These are phyloP conservation scores for Favolaschia claudopus DNA, from an alignment of 768 basidiomycete genomes.

Conservation along the genomic window DNA sequence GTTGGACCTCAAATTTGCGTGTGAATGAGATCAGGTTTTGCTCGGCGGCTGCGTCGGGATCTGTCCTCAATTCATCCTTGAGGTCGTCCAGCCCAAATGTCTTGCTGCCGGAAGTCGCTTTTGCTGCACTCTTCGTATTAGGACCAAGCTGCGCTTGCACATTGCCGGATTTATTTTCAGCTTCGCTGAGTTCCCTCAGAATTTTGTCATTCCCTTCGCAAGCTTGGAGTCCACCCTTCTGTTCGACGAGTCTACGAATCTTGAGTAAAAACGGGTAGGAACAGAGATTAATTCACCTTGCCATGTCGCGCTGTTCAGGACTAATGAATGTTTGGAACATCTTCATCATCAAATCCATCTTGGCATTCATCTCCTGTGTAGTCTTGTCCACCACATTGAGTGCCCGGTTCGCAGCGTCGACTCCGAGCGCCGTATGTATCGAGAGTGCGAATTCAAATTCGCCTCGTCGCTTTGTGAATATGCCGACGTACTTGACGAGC, in stretches of 20 bases:
- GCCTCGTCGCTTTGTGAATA: conserved; percentile 32
- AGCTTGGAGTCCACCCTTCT: conserved; percentile 34
- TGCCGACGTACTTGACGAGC: conserved; percentile 29
- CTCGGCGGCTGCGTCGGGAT: conserved; percentile 33
- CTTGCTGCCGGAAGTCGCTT: background rate
- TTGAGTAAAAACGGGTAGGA: background rate
- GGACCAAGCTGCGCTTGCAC: conserved; percentile 2
- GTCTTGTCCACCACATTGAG: conserved; percentile 18
- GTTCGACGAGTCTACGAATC: conserved; percentile 23
- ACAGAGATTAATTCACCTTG: background rate
- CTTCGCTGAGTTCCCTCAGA: conserved; percentile 31
- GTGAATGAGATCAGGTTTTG: conserved; percentile 41
- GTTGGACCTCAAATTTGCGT: conserved; percentile 43
- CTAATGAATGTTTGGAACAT: conserved; percentile 33
- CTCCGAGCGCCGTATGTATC: conserved; percentile 35
- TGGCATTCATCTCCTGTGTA: conserved; percentile 22
- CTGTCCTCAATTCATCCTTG: conserved; percentile 33
- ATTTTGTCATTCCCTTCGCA: conserved; percentile 34
- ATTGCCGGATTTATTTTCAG: conserved; percentile 11
- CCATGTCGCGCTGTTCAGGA: conserved; percentile 35
- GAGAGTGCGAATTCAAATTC: conserved; percentile 39
- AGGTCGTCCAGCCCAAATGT: conserved; percentile 24
- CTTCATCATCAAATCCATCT: conserved; percentile 32
- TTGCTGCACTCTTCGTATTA: background rate
- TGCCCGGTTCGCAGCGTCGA: conserved; percentile 21